phyloP scores from a whole-genome alignment of 2,329 filamentous ascomycete genomes.

The Paecilomyces dactylethromorphus region DNA sequence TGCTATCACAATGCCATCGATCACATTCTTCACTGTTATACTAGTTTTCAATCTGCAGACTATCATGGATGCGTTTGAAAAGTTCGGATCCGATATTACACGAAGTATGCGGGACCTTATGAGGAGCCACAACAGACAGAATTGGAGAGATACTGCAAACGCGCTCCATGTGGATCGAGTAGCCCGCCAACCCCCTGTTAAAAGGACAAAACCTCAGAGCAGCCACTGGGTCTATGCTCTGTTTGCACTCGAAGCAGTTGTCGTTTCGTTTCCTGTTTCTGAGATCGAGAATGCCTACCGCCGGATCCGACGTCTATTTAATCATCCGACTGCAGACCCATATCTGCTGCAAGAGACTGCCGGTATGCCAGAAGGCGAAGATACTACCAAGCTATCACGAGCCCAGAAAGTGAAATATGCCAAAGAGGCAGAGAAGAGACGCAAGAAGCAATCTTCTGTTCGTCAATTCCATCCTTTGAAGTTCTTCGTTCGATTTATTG shows the following conservation, averaged over 20 bases:
- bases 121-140: conserved; percentile 4
- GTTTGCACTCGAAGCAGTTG: neutral
- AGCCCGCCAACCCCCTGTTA: conserved; percentile 2
- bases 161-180: conserved; percentile 3
- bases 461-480: neutral
- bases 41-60: conserved; percentile 6
- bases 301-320: neutral
- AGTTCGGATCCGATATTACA: neutral
- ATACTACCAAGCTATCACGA: neutral
- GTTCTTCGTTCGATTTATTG: neutral
- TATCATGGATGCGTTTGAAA: conserved; percentile 2
- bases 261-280: conserved; percentile 3
- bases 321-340: neutral
- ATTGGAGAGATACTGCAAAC: conserved; percentile 4
- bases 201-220: conserved; percentile 4
- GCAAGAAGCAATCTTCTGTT: neutral
- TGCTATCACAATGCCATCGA: conserved; percentile 5
- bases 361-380: neutral
- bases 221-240: conserved; percentile 5
- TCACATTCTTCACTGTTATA: conserved; percentile 4
- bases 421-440: neutral
- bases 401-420: neutral
- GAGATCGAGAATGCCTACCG: neutral
- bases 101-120: conserved; percentile 1
- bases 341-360: neutral